phyloP scores from a whole-genome alignment of 352 stramenopile genomes.

The Phytophthora pisi region DNA sequence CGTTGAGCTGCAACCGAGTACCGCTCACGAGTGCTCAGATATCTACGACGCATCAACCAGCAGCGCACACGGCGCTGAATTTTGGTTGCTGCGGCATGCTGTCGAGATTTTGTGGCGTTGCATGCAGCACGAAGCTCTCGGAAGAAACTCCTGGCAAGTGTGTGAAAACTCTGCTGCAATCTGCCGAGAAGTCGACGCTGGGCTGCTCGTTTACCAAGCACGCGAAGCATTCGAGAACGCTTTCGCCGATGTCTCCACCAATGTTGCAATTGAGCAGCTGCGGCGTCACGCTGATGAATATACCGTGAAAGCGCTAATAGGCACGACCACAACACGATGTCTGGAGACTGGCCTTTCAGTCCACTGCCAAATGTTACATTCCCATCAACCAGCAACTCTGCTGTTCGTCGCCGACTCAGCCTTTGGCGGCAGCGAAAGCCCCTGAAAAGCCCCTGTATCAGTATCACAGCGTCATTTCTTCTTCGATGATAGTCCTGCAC shows the following conservation, averaged over 20 bases:
- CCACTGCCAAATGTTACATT: conserved; percentile 15
- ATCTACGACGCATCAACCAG: conserved; percentile 56
- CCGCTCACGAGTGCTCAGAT: conserved; percentile 41
- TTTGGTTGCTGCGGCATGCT: conserved; percentile 43
- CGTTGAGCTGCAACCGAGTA: conserved; percentile 28
- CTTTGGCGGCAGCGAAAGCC: conserved; percentile 49
- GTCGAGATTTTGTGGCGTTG: conserved; percentile 38
- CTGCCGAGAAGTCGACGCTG: conserved; percentile 47
- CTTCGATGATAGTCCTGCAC: conserved; percentile 32
- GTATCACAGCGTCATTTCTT: conserved; percentile 8
- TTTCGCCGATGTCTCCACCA: conserved; percentile 45
- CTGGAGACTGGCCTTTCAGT: conserved; percentile 40
- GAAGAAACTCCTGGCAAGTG: conserved; percentile 55
- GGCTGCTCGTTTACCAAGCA: conserved; percentile 42
- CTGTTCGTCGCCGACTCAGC: conserved; percentile 39
- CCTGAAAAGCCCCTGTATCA: conserved; percentile 57
- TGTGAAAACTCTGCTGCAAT: conserved; percentile 49
- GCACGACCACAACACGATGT: conserved; percentile 58
- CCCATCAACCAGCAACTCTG: conserved; percentile 43
- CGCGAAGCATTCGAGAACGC: conserved; percentile 26
- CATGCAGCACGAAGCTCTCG: conserved; percentile 41
- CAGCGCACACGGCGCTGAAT: conserved; percentile 51
- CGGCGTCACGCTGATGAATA: conserved; percentile 27
- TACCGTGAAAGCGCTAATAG: conserved; percentile 55
- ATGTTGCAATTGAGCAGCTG: conserved; percentile 34